A percentile compares a stretch with the other conserved stretches of the same genome.
Evolutionary conservation across 352 stramenopile genomes (phyloP).

Genomic region (Phytophthora idaei): DNA sequence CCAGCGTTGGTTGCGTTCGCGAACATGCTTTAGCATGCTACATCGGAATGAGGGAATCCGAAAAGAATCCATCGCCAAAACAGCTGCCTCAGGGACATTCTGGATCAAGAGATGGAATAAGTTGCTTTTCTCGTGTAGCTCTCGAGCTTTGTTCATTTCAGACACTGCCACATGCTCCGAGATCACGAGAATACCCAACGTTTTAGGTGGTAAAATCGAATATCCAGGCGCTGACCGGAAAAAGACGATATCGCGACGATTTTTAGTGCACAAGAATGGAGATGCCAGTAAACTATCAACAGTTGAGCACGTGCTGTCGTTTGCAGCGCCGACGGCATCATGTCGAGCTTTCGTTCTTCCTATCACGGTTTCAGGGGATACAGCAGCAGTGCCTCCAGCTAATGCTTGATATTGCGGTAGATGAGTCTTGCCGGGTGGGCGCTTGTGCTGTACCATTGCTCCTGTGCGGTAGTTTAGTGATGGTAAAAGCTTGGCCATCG

Average conservation of each 20-base stretch:
- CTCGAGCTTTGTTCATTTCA: slow-evolving; percentile 54
- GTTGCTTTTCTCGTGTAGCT: slow-evolving; percentile 68
- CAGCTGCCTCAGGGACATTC: slow-evolving; percentile 61
- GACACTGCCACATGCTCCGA: slow-evolving; percentile 59
- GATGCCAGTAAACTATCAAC: slow-evolving; percentile 58
- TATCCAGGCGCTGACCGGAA: slow-evolving; percentile 71
- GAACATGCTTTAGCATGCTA: slow-evolving; percentile 49
- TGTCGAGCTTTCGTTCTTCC: slow-evolving; percentile 19
- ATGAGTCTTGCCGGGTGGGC: slow-evolving; percentile 15
- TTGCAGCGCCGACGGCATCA: slow-evolving; percentile 21
- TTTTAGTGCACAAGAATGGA: slow-evolving; percentile 56
- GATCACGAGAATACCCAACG: slow-evolving; percentile 65
- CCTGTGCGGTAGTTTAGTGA: slow-evolving; percentile 54
- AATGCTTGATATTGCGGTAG: slow-evolving; percentile 25
- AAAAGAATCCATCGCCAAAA: slow-evolving; percentile 77
- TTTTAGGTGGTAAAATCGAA: slow-evolving; percentile 60
- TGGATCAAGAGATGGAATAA: slow-evolving; percentile 79
- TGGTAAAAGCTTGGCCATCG: slow-evolving; percentile 65
- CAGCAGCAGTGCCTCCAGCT: slow-evolving; percentile 16
- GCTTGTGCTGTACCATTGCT: slow-evolving; percentile 31
- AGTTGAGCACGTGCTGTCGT: slow-evolving; percentile 38
- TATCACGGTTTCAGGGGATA: slow-evolving; percentile 24
- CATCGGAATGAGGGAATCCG: slow-evolving; percentile 74
- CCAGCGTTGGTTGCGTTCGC: slow-evolving; percentile 75
- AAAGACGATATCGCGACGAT: slow-evolving; percentile 68